A percentile compares a stretch with the other conserved stretches of the same genome.
These are phyloP conservation scores for Trichoderma asperelloides DNA, from an alignment of 495 filamentous ascomycete species.

Conservation along the genomic window DNA sequence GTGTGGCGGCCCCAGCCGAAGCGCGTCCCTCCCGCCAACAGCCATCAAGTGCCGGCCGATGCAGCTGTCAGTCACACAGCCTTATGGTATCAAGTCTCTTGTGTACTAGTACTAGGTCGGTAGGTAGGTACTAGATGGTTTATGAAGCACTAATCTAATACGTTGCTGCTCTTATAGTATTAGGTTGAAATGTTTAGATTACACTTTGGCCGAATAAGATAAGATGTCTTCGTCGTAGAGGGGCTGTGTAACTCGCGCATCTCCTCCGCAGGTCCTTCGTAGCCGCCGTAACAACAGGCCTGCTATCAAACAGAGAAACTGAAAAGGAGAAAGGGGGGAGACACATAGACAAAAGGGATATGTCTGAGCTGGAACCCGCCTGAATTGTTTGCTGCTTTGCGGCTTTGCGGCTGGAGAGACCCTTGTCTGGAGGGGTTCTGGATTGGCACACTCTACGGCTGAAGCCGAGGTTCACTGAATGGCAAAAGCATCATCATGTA, in stretches of 20 bases:
- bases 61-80: too few species aligned
- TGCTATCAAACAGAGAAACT: background rate
- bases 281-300: background rate
- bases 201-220: too few species aligned
- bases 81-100: too few species aligned
- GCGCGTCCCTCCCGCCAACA: background rate
- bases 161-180: background rate
- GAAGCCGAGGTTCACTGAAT: background rate
- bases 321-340: background rate
- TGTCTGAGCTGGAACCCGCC: background rate
- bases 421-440: background rate
- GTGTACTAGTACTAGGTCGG: too few species aligned
- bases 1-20: background rate
- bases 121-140: background rate
- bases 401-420: background rate
- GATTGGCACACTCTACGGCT: conserved; percentile 1
- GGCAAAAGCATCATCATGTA: too few species aligned
- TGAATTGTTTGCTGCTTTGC: conserved; percentile 1
- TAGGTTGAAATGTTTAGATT: background rate
- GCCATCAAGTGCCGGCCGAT: background rate
- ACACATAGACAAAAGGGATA: too few species aligned
- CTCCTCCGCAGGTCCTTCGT: background rate
- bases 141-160: background rate
- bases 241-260: background rate
- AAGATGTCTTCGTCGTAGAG: too few species aligned